phyloP scores from a whole-genome alignment of 164 flowering plant genomes.

The Aristolochia contorta region DNA sequence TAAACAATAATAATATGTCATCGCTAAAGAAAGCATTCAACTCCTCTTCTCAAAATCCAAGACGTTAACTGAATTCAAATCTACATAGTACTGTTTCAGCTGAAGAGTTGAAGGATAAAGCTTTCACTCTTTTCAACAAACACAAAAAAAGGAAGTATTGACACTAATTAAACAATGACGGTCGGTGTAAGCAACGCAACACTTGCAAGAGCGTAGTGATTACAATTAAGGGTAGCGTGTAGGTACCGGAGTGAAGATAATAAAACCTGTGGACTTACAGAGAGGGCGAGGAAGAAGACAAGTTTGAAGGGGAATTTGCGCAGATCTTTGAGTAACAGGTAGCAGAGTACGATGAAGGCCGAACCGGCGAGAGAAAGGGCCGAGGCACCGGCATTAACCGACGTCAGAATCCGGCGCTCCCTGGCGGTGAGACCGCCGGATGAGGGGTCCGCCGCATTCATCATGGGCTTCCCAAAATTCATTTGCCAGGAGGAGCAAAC shows the following conservation, averaged over 20 bases:
- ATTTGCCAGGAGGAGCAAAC: neutral
- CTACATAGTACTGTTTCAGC: no score
- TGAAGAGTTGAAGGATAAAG: no score
- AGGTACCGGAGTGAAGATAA: neutral
- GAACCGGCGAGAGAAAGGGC: conserved; percentile 73
- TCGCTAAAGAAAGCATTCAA: no score
- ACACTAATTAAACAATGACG: neutral
- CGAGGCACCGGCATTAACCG: conserved; percentile 63
- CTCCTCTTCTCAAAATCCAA: no score
- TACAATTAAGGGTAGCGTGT: neutral
- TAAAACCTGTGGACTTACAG: conserved; percentile 28
- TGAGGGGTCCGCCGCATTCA: conserved; percentile 5
- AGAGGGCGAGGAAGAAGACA: conserved; percentile 93
- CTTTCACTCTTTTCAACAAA: no score
- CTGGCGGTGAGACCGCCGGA: conserved; percentile 33
- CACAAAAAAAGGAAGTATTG: no score
- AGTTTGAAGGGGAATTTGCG: conserved; percentile 98
- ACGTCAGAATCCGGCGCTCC: conserved; percentile 47
- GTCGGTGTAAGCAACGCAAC: neutral
- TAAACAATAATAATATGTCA: no score
- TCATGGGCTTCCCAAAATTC: neutral
- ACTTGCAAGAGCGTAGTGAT: no score
- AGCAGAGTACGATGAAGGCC: conserved; percentile 85
- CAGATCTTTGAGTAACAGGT: conserved; percentile 77
- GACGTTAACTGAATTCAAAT: no score